These are phyloP conservation scores for Wickerhamomyces sp. DNA, from an alignment of 1,139 yeast species.

Conservation along the genomic window DNA sequence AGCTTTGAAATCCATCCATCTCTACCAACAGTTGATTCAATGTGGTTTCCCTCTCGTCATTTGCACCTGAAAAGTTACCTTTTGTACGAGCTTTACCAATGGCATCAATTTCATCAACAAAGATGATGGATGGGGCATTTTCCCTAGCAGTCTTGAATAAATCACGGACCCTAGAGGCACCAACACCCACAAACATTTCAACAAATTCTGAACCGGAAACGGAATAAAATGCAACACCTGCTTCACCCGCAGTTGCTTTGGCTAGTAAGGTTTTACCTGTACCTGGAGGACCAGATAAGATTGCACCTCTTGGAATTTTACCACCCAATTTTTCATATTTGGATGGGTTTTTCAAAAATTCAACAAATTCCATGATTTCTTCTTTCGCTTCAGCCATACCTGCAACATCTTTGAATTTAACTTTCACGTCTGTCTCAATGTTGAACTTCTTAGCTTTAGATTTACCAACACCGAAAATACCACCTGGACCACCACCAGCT, in stretches of 20 bases:
- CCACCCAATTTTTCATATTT: conserved; percentile 78
- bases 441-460: conserved; percentile 68
- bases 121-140: conserved; percentile 75
- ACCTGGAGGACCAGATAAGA: conserved; percentile 82
- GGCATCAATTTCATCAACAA: conserved; percentile 83
- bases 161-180: conserved; percentile 80
- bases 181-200: conserved; percentile 82
- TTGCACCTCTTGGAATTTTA: conserved; percentile 80
- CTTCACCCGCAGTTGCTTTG: conserved; percentile 84
- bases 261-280: conserved; percentile 81
- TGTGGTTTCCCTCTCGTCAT: conserved; percentile 79
- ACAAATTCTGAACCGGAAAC: conserved; percentile 83
- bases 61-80: conserved; percentile 59
- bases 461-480: conserved; percentile 59
- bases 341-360: conserved; percentile 67
- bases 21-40: conserved; percentile 75
- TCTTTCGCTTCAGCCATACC: conserved; percentile 82
- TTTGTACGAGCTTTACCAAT: conserved; percentile 76
- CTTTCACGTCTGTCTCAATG: conserved; percentile 65
- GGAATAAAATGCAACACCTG: conserved; percentile 74
- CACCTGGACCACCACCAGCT: conserved; percentile 53
- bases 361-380: conserved; percentile 82
- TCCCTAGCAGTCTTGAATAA: conserved; percentile 74
- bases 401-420: conserved; percentile 75
- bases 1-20: conserved; percentile 76